These are phyloP conservation scores for Globisporangium acanthophoron DNA, from an alignment of 352 stramenopile species.

Conservation along the genomic window DNA sequence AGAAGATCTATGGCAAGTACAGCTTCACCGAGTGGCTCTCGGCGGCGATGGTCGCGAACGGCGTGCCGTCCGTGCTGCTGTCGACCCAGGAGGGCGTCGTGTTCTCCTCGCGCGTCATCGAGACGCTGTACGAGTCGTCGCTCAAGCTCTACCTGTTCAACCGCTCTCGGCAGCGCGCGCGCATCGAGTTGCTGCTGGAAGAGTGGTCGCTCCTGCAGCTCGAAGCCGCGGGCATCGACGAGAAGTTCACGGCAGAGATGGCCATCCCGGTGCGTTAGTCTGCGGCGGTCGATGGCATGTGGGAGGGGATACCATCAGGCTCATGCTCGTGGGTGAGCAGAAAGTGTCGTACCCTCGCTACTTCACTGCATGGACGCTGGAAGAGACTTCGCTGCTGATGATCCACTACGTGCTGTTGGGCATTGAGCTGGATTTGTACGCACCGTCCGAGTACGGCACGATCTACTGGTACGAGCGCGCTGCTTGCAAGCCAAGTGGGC, in stretches of 20 bases:
- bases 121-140: slow-evolving; percentile 80
- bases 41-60: slow-evolving; percentile 75
- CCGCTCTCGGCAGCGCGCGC: slow-evolving; percentile 68
- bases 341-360: slow-evolving; percentile 76
- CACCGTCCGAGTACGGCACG: slow-evolving; percentile 60
- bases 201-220: slow-evolving; percentile 75
- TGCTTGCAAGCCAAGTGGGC: not conserved
- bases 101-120: slow-evolving; percentile 68
- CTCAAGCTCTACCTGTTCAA: slow-evolving; percentile 80
- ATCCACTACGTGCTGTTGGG: slow-evolving; percentile 74
- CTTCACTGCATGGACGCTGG: slow-evolving; percentile 79
- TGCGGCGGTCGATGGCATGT: not conserved
- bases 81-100: slow-evolving; percentile 82
- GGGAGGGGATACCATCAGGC: not conserved
- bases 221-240: slow-evolving; percentile 65
- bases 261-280: slow-evolving; percentile 51
- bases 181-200: slow-evolving; percentile 77
- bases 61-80: slow-evolving; percentile 72
- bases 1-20: slow-evolving; percentile 80
- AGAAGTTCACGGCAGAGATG: slow-evolving; percentile 82
- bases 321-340: slow-evolving; percentile 10
- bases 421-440: slow-evolving; percentile 74
- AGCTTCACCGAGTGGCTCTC: slow-evolving; percentile 85
- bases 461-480: slow-evolving; percentile 61
- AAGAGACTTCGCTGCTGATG: slow-evolving; percentile 70